These are phyloP conservation scores for Alternaria viburni DNA, from an alignment of 2,329 filamentous ascomycete genomes.

Conservation along the genomic window DNA sequence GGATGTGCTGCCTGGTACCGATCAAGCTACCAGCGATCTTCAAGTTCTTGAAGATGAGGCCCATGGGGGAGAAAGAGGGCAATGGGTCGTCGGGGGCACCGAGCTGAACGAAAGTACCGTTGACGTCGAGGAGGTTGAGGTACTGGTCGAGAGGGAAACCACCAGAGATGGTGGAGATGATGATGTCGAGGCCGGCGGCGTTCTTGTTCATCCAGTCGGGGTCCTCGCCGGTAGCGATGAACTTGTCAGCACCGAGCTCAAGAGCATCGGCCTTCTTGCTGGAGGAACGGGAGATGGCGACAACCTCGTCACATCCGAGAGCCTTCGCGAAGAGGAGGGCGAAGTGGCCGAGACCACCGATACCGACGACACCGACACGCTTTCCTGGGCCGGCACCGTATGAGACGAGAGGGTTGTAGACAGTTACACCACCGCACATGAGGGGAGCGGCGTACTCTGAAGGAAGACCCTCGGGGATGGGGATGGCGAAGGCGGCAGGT, in stretches of 20 bases:
- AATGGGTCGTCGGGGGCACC: slow-evolving; percentile 66
- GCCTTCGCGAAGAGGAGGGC: slow-evolving; percentile 74
- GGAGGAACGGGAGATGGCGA: slow-evolving; percentile 67
- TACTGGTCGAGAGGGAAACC: slow-evolving; percentile 66
- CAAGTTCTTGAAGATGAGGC: slow-evolving; percentile 61
- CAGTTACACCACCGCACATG: slow-evolving; percentile 83
- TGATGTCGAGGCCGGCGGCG: slow-evolving; percentile 61
- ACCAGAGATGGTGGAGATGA: slow-evolving; percentile 64
- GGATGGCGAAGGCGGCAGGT: slow-evolving; percentile 74
- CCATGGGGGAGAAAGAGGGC: slow-evolving; percentile 60
- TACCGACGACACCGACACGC: slow-evolving; percentile 75
- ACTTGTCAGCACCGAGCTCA: slow-evolving; percentile 66
- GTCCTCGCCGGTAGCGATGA: slow-evolving; percentile 66
- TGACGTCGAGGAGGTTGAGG: slow-evolving; percentile 63
- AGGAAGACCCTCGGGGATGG: slow-evolving; percentile 76
- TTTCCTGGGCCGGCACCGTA: slow-evolving; percentile 79
- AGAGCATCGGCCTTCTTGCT: slow-evolving; percentile 67
- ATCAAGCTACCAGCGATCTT: slow-evolving; percentile 69
- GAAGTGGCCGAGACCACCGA: slow-evolving; percentile 77
- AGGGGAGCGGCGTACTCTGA: slow-evolving; percentile 71
- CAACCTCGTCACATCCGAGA: slow-evolving; percentile 70
- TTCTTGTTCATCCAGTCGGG: slow-evolving; percentile 64
- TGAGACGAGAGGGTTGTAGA: slow-evolving; percentile 76
- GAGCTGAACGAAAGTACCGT: slow-evolving; percentile 70
- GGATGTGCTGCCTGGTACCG: slow-evolving; percentile 67